Base-by-base conservation (phyloP, 2,329 filamentous ascomycete species). In the Diaporthe sp. region DNA sequence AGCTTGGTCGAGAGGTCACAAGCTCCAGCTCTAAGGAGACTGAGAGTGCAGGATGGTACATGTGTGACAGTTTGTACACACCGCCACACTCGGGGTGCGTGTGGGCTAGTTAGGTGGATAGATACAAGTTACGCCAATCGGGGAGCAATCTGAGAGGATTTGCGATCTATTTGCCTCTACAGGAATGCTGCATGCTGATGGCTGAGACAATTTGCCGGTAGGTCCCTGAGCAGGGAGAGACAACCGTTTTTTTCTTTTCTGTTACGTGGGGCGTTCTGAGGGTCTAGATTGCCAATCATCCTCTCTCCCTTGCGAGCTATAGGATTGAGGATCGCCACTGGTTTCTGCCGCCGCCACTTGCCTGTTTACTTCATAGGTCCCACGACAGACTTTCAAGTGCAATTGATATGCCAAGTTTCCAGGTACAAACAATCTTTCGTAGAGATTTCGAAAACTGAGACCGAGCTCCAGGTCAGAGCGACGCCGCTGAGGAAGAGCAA, bases 141-240 rank as follows among this genome's bases (percentile, higher is more conserved):
- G 37, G 37, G 37, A 39, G 37, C 12, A 39, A 39, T 25, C 22
- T 13, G 8, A 13, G 9, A 25, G 49, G 10, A 25, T 5, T 53
- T n/a, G 10, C 49, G 49, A 53, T 25, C 12, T n/a, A 2, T 13
- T 13, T 25, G 4, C 12, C 9, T n/a, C n/a, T 25, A 10, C n/a
- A 8, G 58, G 22, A 34, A 65, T 65, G 34, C 17, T 13, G 31
- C 61, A 31, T 34, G 5, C 42, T 17, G 9, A n/a, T n/a, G 28
- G 42, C 42, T 67, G 61, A 67, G 61, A 67, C 61, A 49, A 34
- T 17, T 5, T 34, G 17, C 28, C 31, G 25, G 19, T 28, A 13
- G 37, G 39, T 13, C n/a, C 51, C 59, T n/a, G n/a, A 62, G 7
- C 17, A 62, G 59, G 61, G 61, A 65, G 61, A 65, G 25, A 46